Conservation (phyloP, 208 protist genomes). For the Crithidia thermophila region DNA sequence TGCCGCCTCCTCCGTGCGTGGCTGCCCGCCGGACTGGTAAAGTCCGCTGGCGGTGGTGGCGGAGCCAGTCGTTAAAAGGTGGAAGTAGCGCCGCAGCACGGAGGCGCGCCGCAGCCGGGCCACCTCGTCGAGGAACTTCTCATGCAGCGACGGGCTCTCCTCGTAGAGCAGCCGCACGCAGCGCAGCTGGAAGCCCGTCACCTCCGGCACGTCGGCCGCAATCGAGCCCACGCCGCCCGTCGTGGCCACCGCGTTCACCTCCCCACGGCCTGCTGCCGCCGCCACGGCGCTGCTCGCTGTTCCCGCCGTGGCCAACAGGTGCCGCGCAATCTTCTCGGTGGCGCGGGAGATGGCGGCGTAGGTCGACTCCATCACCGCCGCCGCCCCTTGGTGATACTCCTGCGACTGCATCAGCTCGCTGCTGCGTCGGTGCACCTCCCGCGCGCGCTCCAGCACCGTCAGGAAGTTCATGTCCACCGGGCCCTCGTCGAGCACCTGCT, state of each 20-base stretch:
- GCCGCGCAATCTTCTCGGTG: constrained; percentile 64
- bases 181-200: constrained; percentile 70
- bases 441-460: constrained; percentile 65
- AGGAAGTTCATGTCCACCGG: constrained; percentile 68
- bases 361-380: constrained; percentile 71
- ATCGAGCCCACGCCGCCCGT: constrained; percentile 26
- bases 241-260: not conserved
- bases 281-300: not conserved
- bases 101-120: constrained; percentile 64
- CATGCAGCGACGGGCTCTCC: constrained; percentile 63
- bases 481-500: constrained; percentile 57
- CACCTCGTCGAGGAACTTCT: constrained; percentile 72
- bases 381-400: constrained; percentile 50
- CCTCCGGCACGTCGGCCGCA: constrained; percentile 63
- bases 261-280: constrained; percentile 19
- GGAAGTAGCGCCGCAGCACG: constrained; percentile 84
- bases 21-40: constrained; percentile 33
- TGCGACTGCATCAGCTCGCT: constrained; percentile 60
- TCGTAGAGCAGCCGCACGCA: constrained; percentile 66
- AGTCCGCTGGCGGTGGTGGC: constrained; percentile 56
- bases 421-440: constrained; percentile 67
- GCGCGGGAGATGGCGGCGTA: constrained; percentile 70
- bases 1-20: constrained; percentile 3
- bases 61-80: constrained; percentile 82
- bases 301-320: constrained; percentile 48